Evolutionary conservation across 2,329 filamentous ascomycete species (phyloP).

Genomic region (Exutisphaerella laricina): DNA sequence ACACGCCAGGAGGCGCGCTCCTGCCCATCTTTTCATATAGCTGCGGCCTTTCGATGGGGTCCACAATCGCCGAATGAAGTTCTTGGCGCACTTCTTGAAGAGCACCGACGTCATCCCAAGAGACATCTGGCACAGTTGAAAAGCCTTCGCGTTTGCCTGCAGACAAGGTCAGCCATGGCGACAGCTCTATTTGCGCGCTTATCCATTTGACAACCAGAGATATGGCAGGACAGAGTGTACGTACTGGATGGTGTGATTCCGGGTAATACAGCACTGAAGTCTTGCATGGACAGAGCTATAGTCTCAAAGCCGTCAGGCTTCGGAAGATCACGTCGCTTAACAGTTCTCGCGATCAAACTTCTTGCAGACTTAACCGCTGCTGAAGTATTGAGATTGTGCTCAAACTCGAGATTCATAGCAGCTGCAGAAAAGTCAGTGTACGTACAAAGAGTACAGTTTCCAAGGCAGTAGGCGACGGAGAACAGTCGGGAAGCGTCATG

Average conservation of each 20-base stretch:
- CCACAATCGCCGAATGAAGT: slow-evolving; percentile 78
- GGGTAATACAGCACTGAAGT: slow-evolving; percentile 71
- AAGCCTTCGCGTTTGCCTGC: slow-evolving; percentile 96
- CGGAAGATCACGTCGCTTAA: slow-evolving; percentile 38
- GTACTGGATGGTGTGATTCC: slow-evolving; percentile 71
- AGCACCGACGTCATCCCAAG: slow-evolving; percentile 88
- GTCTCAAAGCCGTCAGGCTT: slow-evolving; percentile 51
- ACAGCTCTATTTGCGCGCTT: no score
- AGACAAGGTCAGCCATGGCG: no score
- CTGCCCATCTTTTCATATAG: slow-evolving; percentile 73
- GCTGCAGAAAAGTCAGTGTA: neutral
- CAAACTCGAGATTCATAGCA: slow-evolving; percentile 29
- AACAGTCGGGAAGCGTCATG: no score
- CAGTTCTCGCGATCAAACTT: slow-evolving; percentile 35
- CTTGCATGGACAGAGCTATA: slow-evolving; percentile 55
- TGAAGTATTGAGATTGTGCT: slow-evolving; percentile 16
- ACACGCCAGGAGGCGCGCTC: slow-evolving; percentile 73
- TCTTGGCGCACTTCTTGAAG: slow-evolving; percentile 72
- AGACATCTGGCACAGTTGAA: slow-evolving; percentile 86
- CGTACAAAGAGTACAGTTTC: no score
- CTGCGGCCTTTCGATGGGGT: slow-evolving; percentile 78
- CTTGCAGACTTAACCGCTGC: slow-evolving; percentile 1
- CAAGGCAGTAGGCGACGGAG: no score
- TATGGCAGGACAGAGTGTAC: no score
- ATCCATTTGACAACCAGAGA: no score